phyloP scores from a whole-genome alignment of 352 stramenopile genomes.

The Lagenidium giganteum region DNA sequence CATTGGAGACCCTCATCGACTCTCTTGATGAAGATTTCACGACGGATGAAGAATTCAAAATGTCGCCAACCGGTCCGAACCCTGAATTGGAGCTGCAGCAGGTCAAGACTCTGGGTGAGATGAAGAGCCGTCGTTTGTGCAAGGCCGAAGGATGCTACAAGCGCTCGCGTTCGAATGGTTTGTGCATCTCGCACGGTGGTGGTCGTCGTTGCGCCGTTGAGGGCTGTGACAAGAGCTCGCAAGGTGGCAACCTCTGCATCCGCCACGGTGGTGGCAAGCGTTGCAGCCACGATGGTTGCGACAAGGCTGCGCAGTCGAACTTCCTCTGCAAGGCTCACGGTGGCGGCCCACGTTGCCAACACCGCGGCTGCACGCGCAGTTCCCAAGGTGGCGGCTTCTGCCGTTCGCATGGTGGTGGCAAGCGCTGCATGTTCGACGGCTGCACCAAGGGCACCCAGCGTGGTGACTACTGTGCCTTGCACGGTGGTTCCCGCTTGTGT shows the following conservation, averaged over 20 bases:
- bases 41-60: slow-evolving; percentile 47
- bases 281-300: slow-evolving; percentile 59
- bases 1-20: slow-evolving; percentile 52
- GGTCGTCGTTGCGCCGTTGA: slow-evolving; percentile 62
- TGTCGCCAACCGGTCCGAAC: slow-evolving; percentile 16
- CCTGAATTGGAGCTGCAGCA: not conserved
- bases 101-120: no score
- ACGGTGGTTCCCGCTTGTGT: slow-evolving; percentile 71
- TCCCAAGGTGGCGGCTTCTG: slow-evolving; percentile 76
- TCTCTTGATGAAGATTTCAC: slow-evolving; percentile 45
- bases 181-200: slow-evolving; percentile 77
- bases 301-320: slow-evolving; percentile 73
- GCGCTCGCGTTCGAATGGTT: slow-evolving; percentile 63
- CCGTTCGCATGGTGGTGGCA: slow-evolving; percentile 75
- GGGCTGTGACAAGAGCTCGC: slow-evolving; percentile 66
- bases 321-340: slow-evolving; percentile 77
- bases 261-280: slow-evolving; percentile 78
- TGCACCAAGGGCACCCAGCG: slow-evolving; percentile 80
- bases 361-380: slow-evolving; percentile 45
- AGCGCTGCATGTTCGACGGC: slow-evolving; percentile 64
- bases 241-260: slow-evolving; percentile 75
- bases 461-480: slow-evolving; percentile 72
- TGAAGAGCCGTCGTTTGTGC: slow-evolving; percentile 50
- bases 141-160: slow-evolving; percentile 69
- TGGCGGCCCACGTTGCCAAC: slow-evolving; percentile 64